phyloP scores from a whole-genome alignment of 2,329 filamentous ascomycete genomes.

The Metarhizium sp. region DNA sequence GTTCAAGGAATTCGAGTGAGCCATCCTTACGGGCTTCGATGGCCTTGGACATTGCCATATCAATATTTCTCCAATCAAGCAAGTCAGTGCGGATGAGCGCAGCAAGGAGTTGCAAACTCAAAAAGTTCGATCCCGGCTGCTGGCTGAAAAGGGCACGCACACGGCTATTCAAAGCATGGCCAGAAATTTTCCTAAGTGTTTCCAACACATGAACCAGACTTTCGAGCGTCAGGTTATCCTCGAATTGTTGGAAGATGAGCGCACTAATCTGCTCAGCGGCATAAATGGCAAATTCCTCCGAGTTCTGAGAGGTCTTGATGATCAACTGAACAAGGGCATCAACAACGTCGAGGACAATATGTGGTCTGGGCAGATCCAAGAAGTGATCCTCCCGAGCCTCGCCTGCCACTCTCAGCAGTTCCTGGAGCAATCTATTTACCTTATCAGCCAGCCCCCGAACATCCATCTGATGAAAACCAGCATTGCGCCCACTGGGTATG shows the following conservation, averaged over 20 bases:
- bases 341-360: conserved; percentile 51
- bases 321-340: conserved; percentile 53
- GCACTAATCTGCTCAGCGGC: conserved; percentile 51
- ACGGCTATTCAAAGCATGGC: conserved; percentile 42
- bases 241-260: conserved; percentile 44
- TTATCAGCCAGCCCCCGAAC: conserved; percentile 42
- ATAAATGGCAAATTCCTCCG: conserved; percentile 49
- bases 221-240: conserved; percentile 49
- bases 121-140: conserved; percentile 44
- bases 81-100: conserved; percentile 51
- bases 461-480: conserved; percentile 40
- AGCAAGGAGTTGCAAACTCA: conserved; percentile 48
- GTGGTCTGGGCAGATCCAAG: conserved; percentile 45
- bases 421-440: conserved; percentile 47
- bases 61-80: conserved; percentile 55
- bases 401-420: conserved; percentile 44
- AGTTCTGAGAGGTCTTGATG: conserved; percentile 52
- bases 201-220: conserved; percentile 54
- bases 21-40: conserved; percentile 61
- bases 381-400: conserved; percentile 52
- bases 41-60: conserved; percentile 63
- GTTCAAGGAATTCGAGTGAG: conserved; percentile 71
- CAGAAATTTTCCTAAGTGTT: conserved; percentile 49
- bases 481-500: conserved; percentile 42
- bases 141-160: conserved; percentile 47